Conservation (phyloP, 768 basidiomycete genomes). For the Rhodosporidiobolus odoratus region DNA sequence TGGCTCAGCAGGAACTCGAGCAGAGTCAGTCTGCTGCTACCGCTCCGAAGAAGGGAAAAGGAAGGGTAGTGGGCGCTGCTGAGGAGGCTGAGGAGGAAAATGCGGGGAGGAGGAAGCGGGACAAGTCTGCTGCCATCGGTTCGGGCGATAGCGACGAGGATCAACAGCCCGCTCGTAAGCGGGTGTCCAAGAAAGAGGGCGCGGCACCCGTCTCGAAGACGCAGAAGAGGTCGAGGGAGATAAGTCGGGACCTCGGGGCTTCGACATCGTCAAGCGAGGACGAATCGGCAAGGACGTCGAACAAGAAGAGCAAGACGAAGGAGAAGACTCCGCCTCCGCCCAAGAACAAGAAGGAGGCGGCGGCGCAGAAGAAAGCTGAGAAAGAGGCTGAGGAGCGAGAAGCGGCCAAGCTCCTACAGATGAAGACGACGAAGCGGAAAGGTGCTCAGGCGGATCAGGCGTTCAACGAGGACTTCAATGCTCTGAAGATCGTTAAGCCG, state of each 20-base stretch:
- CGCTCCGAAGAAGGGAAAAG: constrained; percentile 45
- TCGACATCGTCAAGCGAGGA: not conserved
- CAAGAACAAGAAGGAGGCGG: constrained; percentile 27
- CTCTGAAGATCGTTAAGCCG: constrained; percentile 34
- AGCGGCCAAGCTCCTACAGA: constrained; percentile 19
- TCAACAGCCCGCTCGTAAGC: not conserved
- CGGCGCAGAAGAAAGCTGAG: constrained; percentile 29
- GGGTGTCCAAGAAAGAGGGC: constrained; percentile 26
- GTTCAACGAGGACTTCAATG: constrained; percentile 39
- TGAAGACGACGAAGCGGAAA: constrained; percentile 29
- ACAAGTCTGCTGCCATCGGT: not conserved
- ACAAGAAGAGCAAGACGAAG: constrained; percentile 13
- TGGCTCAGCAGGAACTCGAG: constrained; percentile 58
- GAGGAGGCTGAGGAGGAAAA: not conserved
- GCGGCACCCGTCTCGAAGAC: not conserved
- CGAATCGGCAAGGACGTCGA: not conserved
- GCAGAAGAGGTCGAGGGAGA: constrained; percentile 4
- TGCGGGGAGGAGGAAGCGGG: constrained; percentile 5
- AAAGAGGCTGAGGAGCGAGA: constrained; percentile 26
- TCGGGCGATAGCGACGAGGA: not conserved
- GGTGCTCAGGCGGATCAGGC: constrained; percentile 22
- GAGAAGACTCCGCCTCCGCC: not conserved
- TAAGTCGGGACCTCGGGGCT: constrained; percentile 4
- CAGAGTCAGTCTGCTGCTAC: constrained; percentile 53
- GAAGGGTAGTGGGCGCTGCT: not conserved